phyloP scores from a whole-genome alignment of 1,284 basidiomycete species.

The Microbotryum saponariae region DNA sequence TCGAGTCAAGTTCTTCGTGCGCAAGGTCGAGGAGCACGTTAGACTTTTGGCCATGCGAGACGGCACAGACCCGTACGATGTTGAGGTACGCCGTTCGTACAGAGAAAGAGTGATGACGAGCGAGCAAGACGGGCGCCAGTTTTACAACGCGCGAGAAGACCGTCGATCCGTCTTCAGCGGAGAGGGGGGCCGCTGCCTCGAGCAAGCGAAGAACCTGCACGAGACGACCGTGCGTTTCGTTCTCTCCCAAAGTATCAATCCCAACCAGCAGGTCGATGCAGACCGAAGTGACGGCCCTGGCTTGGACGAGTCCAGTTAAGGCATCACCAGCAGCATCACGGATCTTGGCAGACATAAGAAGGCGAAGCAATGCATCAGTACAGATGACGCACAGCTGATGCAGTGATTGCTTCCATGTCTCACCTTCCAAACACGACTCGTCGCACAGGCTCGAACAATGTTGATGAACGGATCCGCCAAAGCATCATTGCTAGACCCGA shows the following conservation, averaged over 20 bases:
- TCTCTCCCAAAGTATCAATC: conserved; percentile 5
- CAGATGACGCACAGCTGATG: too few species aligned
- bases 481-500: neutral
- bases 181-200: conserved; percentile 2
- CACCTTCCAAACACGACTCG: conserved; percentile 30
- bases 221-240: conserved; percentile 28
- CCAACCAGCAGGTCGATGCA: neutral
- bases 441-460: conserved; percentile 16
- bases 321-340: conserved; percentile 30
- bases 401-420: neutral
- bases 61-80: conserved; percentile 14
- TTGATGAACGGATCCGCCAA: conserved; percentile 16
- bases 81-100: conserved; percentile 14
- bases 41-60: neutral
- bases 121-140: conserved; percentile 1
- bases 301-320: conserved; percentile 20
- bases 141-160: neutral
- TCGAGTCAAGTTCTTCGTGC: conserved; percentile 1
- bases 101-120: conserved; percentile 12
- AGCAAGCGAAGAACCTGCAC: conserved; percentile 19
- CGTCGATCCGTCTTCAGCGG: neutral
- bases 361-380: neutral
- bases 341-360: conserved; percentile 7
- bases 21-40: neutral
- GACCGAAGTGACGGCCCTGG: conserved; percentile 6